Base-by-base conservation (phyloP, 257 asterid species). In the Leonotis leonurus region DNA sequence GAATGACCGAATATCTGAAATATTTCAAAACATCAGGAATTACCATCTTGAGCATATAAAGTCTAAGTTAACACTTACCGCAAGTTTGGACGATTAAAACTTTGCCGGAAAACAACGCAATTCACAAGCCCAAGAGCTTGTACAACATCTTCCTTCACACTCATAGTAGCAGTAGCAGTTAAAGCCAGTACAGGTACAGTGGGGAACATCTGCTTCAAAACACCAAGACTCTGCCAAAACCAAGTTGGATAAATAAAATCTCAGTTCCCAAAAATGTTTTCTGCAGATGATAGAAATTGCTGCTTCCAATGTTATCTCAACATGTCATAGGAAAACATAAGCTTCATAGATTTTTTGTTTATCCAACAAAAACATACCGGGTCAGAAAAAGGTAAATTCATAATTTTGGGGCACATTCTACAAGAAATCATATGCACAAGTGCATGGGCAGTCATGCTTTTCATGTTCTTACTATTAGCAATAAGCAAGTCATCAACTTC, bases 131-230 rank as follows among this genome's bases (percentile, higher is more conserved):
- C 99, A 52, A 93, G 97, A 68, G 99, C 99, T 74, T 87, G 97
- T 65, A 93, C 99, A 58, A 89, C 99, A 81, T 93, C 99, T 82
- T 93, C 99, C 80, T 93, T 87, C 73, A 93, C 97, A 60, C 97
- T 89, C 43, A 72, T 50, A 67, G 97, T 93, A 56, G 99, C 99
- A 52, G 99, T 93, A 58, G 99, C 99, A 35, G 99, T 93, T 78
- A 93, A 83, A 59, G 99, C 97, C 68, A 93, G 76, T 64, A 89
- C 94, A 67, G 99, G 99, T 62, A 81, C 83, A 48, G 73, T 72
- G 57, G 97, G 96, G 72, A 89, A 93, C 80, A 82, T 89, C 70
- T 93, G 89, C 77, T 93, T 93, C 81, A 93, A 69, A 70, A 93
- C 79, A 60, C 97, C 99, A 50, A 93, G 95, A 65, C 92, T 80